A percentile compares a stretch with the other conserved stretches of the same genome.
Conservation (phyloP, 2,329 filamentous ascomycete species). For the Neurospora sp. region DNA sequence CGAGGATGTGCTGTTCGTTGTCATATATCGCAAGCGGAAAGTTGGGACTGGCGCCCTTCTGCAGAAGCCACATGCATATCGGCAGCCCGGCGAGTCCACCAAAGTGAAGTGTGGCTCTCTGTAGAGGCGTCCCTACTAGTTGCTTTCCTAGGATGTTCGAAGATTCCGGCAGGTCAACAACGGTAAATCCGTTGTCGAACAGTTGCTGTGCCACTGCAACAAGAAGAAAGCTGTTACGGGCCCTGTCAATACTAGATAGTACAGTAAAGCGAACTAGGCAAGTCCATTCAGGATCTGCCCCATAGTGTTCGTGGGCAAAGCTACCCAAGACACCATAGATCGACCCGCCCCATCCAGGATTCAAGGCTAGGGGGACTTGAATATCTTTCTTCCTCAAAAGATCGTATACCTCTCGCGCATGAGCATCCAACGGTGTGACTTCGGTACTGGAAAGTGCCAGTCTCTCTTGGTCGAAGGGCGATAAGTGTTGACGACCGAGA, state of each 20-base stretch:
- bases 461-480: background rate
- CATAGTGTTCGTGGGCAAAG: background rate
- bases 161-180: background rate
- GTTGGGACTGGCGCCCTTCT: background rate
- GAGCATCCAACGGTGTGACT: background rate
- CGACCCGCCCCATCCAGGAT: background rate
- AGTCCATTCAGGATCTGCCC: no score
- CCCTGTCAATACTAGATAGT: no score
- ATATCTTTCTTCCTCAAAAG: background rate
- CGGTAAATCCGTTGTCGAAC: background rate
- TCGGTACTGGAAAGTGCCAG: background rate
- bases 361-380: background rate
- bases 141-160: no score
- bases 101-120: accelerated
- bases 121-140: background rate
- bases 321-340: background rate
- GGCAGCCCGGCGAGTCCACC: background rate
- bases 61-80: background rate
- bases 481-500: background rate
- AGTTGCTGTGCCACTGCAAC: background rate
- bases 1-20: background rate
- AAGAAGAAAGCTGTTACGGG: background rate
- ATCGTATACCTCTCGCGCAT: background rate
- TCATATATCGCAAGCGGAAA: background rate
- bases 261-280: no score